Conservation (phyloP, 257 asterid genomes). For the Ajuga chamaepitys region DNA sequence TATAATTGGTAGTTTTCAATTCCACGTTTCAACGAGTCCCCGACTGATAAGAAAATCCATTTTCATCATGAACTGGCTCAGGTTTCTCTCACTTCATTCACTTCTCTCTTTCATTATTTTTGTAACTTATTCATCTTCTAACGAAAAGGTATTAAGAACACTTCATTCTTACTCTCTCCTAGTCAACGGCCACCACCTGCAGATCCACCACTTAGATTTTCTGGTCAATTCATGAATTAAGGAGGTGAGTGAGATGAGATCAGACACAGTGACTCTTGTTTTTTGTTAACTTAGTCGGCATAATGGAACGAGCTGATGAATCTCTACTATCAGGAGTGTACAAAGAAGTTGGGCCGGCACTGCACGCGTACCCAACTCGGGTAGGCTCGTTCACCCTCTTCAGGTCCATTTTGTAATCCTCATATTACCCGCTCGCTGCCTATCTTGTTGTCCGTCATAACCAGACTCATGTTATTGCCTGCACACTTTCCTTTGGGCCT, state of each 20-base stretch:
- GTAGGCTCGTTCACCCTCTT: conserved; percentile 70
- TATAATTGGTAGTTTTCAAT: too few species aligned
- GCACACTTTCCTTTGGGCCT: conserved; percentile 86
- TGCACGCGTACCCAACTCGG: conserved; percentile 82
- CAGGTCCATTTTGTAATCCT: conserved; percentile 68
- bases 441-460: conserved; percentile 66
- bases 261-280: too few species aligned
- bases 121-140: not conserved
- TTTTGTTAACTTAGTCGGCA: conserved; percentile 71
- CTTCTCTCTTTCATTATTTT: not conserved
- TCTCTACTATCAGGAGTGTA: conserved; percentile 76
- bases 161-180: too few species aligned
- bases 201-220: too few species aligned
- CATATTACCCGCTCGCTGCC: conserved; percentile 86
- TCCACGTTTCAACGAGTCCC: conserved; percentile 75
- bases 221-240: too few species aligned
- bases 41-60: conserved; percentile 78
- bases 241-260: too few species aligned
- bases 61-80: conserved; percentile 90
- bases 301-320: conserved; percentile 90
- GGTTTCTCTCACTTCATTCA: too few species aligned
- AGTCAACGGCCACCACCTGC: too few species aligned
- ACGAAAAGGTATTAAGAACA: too few species aligned
- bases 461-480: conserved; percentile 59
- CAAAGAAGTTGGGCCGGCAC: conserved; percentile 72